Percentiles rank a stretch among this genome's conserved stretches.
These are phyloP conservation scores for Prunus campanulata DNA, from an alignment of 306 rosid genomes.

Conservation along the genomic window DNA sequence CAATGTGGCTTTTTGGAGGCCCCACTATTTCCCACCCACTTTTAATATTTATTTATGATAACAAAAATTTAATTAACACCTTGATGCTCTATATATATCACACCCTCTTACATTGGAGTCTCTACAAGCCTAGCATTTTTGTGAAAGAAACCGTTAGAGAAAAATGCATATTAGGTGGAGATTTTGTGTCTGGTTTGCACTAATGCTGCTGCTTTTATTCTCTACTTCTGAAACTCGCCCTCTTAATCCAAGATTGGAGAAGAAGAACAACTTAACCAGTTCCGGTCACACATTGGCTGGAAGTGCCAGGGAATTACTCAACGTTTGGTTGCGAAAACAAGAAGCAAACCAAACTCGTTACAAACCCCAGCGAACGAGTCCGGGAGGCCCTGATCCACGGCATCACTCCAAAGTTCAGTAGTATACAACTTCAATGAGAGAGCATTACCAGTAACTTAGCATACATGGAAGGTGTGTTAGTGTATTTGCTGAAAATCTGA, in stretches of 20 bases:
- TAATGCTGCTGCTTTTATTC: conserved; percentile 22
- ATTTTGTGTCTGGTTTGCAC: not conserved
- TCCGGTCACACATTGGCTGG: conserved; percentile 2
- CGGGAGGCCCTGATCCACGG: conserved; percentile 36
- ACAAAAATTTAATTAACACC: not conserved
- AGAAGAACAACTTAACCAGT: not conserved
- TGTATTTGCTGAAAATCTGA: not conserved
- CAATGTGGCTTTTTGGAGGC: not conserved
- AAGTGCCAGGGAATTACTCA: conserved; percentile 4
- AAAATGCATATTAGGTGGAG: conserved; percentile 8
- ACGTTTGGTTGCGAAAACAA: conserved; percentile 4
- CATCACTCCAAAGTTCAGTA: conserved; percentile 16
- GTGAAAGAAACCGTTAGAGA: not conserved
- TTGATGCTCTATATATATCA: conserved; percentile 8
- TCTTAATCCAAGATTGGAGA: conserved; percentile 2
- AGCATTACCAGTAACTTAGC: not conserved
- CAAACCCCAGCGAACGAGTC: conserved; percentile 3
- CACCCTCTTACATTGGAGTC: not conserved
- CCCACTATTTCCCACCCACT: conserved; percentile 6
- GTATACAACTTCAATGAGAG: not conserved
- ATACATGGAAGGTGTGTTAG: not conserved
- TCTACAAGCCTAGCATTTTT: conserved; percentile 3
- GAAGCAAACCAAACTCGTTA: not conserved
- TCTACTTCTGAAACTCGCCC: conserved; percentile 15
- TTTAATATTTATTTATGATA: not conserved